These are phyloP conservation scores for Primulina eburnea DNA, from an alignment of 257 asterid genomes.

Conservation along the genomic window DNA sequence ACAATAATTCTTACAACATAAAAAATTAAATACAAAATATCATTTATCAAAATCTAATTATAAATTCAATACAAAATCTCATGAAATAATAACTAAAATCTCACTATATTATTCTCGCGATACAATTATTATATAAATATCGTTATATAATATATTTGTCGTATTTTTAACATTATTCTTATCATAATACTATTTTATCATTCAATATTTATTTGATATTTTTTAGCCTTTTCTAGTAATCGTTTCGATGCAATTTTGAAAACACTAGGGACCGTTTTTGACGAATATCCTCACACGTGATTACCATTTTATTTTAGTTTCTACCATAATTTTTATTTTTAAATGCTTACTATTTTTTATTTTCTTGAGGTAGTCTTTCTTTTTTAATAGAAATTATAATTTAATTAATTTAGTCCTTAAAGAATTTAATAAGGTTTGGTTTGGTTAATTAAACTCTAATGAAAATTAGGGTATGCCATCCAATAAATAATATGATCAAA, in stretches of 20 bases:
- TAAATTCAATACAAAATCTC: too few species aligned
- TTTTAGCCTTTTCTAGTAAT: too few species aligned
- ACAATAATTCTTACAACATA: too few species aligned
- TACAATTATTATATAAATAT: too few species aligned
- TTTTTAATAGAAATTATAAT: too few species aligned
- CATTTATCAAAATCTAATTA: too few species aligned
- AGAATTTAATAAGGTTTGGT: not conserved
- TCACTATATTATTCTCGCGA: too few species aligned
- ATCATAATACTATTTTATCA: not conserved
- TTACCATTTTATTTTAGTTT: not conserved
- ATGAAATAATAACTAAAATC: too few species aligned
- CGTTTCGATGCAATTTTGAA: not conserved
- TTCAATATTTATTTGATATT: not conserved
- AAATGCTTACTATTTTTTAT: too few species aligned
- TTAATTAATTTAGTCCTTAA: not conserved
- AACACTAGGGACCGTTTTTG: not conserved
- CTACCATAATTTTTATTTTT: not conserved
- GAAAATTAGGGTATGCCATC: not conserved
- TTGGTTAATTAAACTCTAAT: not conserved
- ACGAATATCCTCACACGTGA: not conserved
- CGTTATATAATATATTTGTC: too few species aligned
- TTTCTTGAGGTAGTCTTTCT: not conserved
- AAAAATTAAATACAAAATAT: too few species aligned
- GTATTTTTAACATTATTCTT: too few species aligned
- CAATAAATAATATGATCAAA: not conserved